A percentile compares a stretch with the other conserved stretches of the same genome.
Conservation (phyloP, 225 moss, liverwort and hornwort genomes). For the Bryoerythrophyllum caledonicum region DNA sequence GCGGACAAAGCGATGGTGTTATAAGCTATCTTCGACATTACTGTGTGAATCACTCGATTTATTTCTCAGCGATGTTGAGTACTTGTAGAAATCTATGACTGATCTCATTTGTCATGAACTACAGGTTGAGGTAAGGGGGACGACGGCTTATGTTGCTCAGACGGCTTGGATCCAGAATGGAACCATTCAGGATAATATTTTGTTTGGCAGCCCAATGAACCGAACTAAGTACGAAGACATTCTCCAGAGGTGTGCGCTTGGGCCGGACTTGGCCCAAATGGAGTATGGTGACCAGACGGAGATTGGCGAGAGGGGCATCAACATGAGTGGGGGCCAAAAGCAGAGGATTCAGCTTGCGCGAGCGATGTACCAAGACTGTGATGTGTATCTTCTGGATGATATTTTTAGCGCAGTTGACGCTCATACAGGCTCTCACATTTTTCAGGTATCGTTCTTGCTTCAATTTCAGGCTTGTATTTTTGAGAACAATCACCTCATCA, state of each 20-base stretch:
- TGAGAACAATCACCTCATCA: background rate
- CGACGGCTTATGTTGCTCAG: slow-evolving; percentile 84
- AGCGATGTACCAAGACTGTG: slow-evolving; percentile 87
- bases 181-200: slow-evolving; percentile 84
- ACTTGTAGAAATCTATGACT: background rate
- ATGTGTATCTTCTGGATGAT: slow-evolving; percentile 90
- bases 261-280: slow-evolving; percentile 70
- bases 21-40: background rate
- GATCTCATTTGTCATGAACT: slow-evolving; percentile 7
- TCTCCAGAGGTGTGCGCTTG: slow-evolving; percentile 65
- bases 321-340: slow-evolving; percentile 96
- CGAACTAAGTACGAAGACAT: slow-evolving; percentile 52
- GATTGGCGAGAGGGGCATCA: slow-evolving; percentile 94
- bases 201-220: slow-evolving; percentile 75
- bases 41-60: slow-evolving; percentile 4
- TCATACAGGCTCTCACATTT: slow-evolving; percentile 87
- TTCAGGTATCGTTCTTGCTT: slow-evolving; percentile 48
- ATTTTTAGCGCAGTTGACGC: slow-evolving; percentile 99
- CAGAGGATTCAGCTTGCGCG: slow-evolving; percentile 98
- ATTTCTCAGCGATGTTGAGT: background rate
- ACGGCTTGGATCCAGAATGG: slow-evolving; percentile 93
- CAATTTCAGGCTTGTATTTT: background rate
- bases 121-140: slow-evolving; percentile 78
- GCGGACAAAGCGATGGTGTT: background rate
- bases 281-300: slow-evolving; percentile 87